phyloP scores from a whole-genome alignment of 2,329 filamentous ascomycete species.

The Neurospora sp. region DNA sequence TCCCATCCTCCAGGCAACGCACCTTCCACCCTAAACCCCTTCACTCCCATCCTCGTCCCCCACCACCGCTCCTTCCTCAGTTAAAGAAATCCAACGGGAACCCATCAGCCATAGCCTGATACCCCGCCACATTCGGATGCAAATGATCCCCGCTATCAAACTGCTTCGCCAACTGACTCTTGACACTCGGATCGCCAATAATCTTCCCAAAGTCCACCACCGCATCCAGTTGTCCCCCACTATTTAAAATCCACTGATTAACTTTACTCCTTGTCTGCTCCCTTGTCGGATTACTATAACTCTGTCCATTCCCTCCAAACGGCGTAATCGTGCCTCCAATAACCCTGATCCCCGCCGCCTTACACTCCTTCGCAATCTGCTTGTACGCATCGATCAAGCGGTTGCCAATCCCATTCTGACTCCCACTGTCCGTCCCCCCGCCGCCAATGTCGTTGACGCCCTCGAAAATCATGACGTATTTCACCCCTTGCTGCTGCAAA shows the following conservation, averaged over 20 bases:
- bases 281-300: slow-evolving; percentile 43
- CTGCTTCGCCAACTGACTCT: slow-evolving; percentile 36
- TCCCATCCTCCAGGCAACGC: neutral
- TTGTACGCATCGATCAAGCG: slow-evolving; percentile 46
- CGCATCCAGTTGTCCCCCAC: slow-evolving; percentile 42
- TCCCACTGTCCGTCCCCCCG: slow-evolving; percentile 31
- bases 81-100: slow-evolving; percentile 48
- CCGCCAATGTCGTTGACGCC: slow-evolving; percentile 61
- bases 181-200: slow-evolving; percentile 39
- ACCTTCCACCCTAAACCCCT: neutral
- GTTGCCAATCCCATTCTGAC: slow-evolving; percentile 40
- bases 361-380: slow-evolving; percentile 46
- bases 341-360: slow-evolving; percentile 42
- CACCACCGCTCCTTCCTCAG: neutral
- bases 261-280: slow-evolving; percentile 47
- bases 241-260: slow-evolving; percentile 51
- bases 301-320: slow-evolving; percentile 41
- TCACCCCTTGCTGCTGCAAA: slow-evolving; percentile 44
- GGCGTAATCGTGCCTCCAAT: slow-evolving; percentile 60
- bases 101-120: slow-evolving; percentile 46
- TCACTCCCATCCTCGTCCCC: neutral
- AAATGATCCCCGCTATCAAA: slow-evolving; percentile 57
- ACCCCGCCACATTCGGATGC: slow-evolving; percentile 51
- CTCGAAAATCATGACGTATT: slow-evolving; percentile 56
- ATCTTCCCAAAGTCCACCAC: slow-evolving; percentile 54